These are phyloP conservation scores for Phialophora expanda DNA, from an alignment of 2,329 filamentous ascomycete genomes.

Conservation along the genomic window DNA sequence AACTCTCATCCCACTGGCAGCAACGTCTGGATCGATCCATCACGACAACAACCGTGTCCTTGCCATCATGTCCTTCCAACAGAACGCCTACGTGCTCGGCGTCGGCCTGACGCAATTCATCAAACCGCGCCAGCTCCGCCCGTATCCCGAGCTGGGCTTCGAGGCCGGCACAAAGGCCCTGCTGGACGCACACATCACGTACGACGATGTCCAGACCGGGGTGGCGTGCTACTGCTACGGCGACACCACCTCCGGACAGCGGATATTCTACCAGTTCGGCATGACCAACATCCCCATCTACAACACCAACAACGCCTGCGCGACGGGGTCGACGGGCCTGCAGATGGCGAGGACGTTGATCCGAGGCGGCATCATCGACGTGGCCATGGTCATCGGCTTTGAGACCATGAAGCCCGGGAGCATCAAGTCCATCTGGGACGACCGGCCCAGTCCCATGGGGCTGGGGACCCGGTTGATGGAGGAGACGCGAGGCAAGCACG, in stretches of 20 bases:
- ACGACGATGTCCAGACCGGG: constrained; percentile 93
- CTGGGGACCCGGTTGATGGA: constrained; percentile 79
- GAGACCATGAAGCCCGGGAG: constrained; percentile 97
- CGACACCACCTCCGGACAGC: constrained; percentile 91
- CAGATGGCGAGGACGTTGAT: constrained; percentile 82
- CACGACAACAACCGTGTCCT: neutral
- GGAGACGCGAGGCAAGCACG: constrained; percentile 76
- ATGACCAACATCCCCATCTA: constrained; percentile 96
- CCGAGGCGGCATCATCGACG: constrained; percentile 78
- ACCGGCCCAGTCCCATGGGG: constrained; percentile 78
- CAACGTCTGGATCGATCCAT: constrained; percentile 4
- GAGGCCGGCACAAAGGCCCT: constrained; percentile 45
- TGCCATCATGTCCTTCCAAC: constrained; percentile 46
- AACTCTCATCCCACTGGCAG: neutral
- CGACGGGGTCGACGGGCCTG: constrained; percentile 86
- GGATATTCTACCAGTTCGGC: constrained; percentile 98
- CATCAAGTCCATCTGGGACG: constrained; percentile 81
- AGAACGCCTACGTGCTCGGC: constrained; percentile 83
- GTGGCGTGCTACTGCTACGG: constrained; percentile 97
- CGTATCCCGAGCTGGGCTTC: constrained; percentile 44
- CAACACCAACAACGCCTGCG: constrained; percentile 95
- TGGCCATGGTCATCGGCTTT: constrained; percentile 89
- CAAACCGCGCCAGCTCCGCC: constrained; percentile 46
- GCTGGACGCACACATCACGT: constrained; percentile 84
- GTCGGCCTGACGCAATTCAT: constrained; percentile 99